Conservation (phyloP, 768 basidiomycete genomes). For the Rhodotorula babjevae region DNA sequence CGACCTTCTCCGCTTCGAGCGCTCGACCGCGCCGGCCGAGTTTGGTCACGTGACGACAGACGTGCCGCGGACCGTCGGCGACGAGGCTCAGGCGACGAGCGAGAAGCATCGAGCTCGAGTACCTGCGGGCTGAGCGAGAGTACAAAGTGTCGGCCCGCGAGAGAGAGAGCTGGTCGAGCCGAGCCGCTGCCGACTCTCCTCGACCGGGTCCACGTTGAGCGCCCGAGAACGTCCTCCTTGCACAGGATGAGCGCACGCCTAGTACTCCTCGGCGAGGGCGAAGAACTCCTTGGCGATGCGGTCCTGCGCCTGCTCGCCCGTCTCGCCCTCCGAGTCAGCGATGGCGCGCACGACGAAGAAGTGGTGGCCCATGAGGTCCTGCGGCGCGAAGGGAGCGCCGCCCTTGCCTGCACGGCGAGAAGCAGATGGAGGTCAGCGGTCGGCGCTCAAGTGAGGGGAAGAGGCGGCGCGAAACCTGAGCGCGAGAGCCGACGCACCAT, state of each 20-base stretch:
- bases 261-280: slow-evolving; percentile 62
- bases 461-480: too few relatives aligned
- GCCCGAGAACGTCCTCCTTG: slow-evolving; percentile 46
- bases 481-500: slow-evolving; percentile 51
- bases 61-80: too few relatives aligned
- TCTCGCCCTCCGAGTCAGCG: slow-evolving; percentile 70
- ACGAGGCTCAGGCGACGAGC: too few relatives aligned
- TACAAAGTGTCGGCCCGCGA: too few relatives aligned
- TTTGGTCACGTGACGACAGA: too few relatives aligned
- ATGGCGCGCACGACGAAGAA: slow-evolving; percentile 49
- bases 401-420: slow-evolving; percentile 5
- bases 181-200: too few relatives aligned
- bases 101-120: too few relatives aligned
- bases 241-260: neutral
- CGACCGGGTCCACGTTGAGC: too few relatives aligned
- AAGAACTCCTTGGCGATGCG: slow-evolving; percentile 81
- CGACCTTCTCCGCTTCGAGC: neutral
- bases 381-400: slow-evolving; percentile 37
- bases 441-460: too few relatives aligned
- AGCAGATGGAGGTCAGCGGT: too few relatives aligned
- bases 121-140: too few relatives aligned
- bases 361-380: slow-evolving; percentile 46
- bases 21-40: neutral
- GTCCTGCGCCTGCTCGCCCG: slow-evolving; percentile 73
- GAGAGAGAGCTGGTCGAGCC: too few relatives aligned